These are phyloP conservation scores for Aspergillus glaucus DNA, from an alignment of 2,329 filamentous ascomycete genomes.

Conservation along the genomic window DNA sequence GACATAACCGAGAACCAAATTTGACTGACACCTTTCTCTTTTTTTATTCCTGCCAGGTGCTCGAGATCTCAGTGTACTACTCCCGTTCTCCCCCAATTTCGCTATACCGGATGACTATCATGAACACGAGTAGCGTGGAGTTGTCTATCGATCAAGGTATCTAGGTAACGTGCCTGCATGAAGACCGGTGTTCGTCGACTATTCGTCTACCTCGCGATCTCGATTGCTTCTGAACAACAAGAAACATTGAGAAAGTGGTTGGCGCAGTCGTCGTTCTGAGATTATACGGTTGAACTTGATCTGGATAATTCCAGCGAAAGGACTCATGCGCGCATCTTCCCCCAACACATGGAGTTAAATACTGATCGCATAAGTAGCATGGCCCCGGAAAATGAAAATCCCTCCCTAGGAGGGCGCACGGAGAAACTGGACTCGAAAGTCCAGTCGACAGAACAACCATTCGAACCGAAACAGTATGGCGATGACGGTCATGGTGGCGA, in stretches of 20 bases:
- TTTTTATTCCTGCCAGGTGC: not conserved
- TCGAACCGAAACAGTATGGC: constrained; percentile 7
- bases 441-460: constrained; percentile 7
- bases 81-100: constrained; percentile 14
- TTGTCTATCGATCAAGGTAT: constrained; percentile 39
- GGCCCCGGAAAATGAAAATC: constrained; percentile 22
- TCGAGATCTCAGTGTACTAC: constrained; percentile 18
- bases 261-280: constrained; percentile 31
- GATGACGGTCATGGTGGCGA: constrained; percentile 3
- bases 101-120: constrained; percentile 22
- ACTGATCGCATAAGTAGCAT: constrained; percentile 26
- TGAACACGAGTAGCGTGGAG: constrained; percentile 35
- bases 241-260: constrained; percentile 1
- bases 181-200: constrained; percentile 36
- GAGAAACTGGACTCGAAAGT: constrained; percentile 16
- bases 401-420: constrained; percentile 20
- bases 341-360: not conserved
- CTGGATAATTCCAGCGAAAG: constrained; percentile 43
- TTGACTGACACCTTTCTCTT: not conserved
- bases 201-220: constrained; percentile 4
- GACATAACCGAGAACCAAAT: not conserved
- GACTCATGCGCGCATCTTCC: constrained; percentile 32
- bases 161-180: constrained; percentile 33
- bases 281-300: constrained; percentile 42
- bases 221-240: not conserved